Conservation (phyloP, 176 grass and related monocot genomes). For the Oryza officinalis region DNA sequence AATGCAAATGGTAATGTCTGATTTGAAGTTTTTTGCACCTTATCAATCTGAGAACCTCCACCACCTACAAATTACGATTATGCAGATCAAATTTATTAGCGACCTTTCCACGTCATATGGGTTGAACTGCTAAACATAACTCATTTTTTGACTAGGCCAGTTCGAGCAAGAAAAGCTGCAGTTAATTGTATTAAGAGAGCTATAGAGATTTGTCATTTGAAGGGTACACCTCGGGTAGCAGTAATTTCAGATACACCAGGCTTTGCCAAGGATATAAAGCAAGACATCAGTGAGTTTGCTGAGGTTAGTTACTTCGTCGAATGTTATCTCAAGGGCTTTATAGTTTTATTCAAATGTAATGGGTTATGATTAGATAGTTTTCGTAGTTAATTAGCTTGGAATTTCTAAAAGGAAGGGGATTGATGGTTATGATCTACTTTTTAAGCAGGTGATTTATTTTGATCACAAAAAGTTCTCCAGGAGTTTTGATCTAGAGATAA, state of each 20-base stretch:
- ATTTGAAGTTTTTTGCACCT: not conserved
- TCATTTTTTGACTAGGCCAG: slow-evolving; percentile 58
- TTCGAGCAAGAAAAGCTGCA: slow-evolving; percentile 79
- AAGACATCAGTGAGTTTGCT: slow-evolving; percentile 70
- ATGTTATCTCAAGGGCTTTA: not conserved
- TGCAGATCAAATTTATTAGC: slow-evolving; percentile 1
- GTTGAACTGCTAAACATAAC: slow-evolving; percentile 28
- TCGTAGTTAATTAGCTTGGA: not conserved
- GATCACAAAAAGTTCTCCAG: slow-evolving; percentile 68
- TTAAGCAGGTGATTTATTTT: slow-evolving; percentile 74
- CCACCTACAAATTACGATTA: slow-evolving; percentile 1
- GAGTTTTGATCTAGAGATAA: slow-evolving; percentile 38
- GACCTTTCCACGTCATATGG: not conserved
- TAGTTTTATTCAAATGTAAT: not conserved
- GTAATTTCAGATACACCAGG: slow-evolving; percentile 81
- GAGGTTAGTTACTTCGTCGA: slow-evolving; percentile 62
- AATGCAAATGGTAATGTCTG: not conserved
- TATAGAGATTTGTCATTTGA: slow-evolving; percentile 42
- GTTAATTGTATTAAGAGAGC: slow-evolving; percentile 80
- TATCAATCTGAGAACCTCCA: not conserved
- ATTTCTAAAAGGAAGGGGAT: not conserved
- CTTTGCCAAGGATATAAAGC: slow-evolving; percentile 72
- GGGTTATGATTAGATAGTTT: not conserved
- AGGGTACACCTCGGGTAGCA: slow-evolving; percentile 52
- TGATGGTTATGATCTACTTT: slow-evolving; percentile 13